Percentiles rank a stretch among this genome's conserved stretches.
Evolutionary conservation across 495 filamentous ascomycete species (phyloP).

Genomic region (Xylaria venustula): DNA sequence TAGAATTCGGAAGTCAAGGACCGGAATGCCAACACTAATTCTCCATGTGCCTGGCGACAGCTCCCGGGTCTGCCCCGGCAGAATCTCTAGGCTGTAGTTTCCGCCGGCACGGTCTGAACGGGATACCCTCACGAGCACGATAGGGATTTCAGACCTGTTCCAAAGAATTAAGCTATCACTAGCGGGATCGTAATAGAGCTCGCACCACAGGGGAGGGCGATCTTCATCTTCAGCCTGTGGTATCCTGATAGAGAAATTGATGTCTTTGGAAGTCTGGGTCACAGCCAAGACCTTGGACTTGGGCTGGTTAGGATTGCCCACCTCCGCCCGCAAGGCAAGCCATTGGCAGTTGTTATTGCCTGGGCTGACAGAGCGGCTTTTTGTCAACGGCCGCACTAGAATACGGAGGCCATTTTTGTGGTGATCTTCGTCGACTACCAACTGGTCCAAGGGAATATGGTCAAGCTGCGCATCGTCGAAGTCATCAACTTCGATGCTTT

Average conservation of each 20-base stretch:
- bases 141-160: conserved; percentile 45
- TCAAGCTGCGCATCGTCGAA: conserved; percentile 29
- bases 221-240: conserved; percentile 37
- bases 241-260: conserved; percentile 50
- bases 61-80: conserved; percentile 38
- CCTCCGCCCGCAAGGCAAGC: conserved; percentile 45
- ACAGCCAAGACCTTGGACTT: conserved; percentile 48
- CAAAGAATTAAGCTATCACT: conserved; percentile 49
- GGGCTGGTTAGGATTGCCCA: conserved; percentile 39
- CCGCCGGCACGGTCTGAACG: conserved; percentile 20
- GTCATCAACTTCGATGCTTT: conserved; percentile 31
- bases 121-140: conserved; percentile 39
- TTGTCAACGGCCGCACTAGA: conserved; percentile 45
- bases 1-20: conserved; percentile 50
- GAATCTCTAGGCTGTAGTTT: conserved; percentile 36
- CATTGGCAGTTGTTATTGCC: conserved; percentile 43
- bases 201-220: conserved; percentile 44
- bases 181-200: conserved; percentile 50
- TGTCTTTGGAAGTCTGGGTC: conserved; percentile 47
- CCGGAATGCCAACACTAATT: conserved; percentile 42
- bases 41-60: conserved; percentile 48
- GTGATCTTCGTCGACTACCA: conserved; percentile 42
- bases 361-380: conserved; percentile 47
- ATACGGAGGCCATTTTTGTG: conserved; percentile 45
- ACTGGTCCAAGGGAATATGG: conserved; percentile 42